Percentiles rank a stretch among this genome's conserved stretches.
These are phyloP conservation scores for Ophiostoma australiae DNA, from an alignment of 2,329 filamentous ascomycete genomes.

Conservation along the genomic window DNA sequence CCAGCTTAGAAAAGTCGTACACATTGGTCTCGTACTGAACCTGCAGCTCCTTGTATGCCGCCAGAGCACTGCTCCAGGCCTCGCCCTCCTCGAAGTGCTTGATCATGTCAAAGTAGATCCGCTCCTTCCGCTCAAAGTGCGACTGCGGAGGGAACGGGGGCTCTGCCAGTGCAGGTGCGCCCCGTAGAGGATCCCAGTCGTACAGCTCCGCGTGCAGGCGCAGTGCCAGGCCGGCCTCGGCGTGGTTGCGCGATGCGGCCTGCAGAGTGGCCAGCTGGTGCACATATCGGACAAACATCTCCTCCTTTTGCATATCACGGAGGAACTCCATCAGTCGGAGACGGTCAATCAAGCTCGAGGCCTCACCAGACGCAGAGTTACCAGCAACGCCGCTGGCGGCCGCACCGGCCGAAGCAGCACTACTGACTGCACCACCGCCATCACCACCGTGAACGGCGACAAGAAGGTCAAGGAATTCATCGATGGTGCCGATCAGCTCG, in stretches of 20 bases:
- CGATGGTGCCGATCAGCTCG: conserved; percentile 75
- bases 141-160: conserved; percentile 78
- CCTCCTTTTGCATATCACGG: conserved; percentile 92
- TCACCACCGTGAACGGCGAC: conserved; percentile 82
- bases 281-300: conserved; percentile 93
- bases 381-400: neutral
- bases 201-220: conserved; percentile 89
- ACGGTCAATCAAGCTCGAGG: conserved; percentile 79
- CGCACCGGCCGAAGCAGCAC: neutral
- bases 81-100: conserved; percentile 92
- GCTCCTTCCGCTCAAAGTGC: conserved; percentile 87
- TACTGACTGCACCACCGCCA: conserved; percentile 36
- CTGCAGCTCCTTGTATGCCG: conserved; percentile 85
- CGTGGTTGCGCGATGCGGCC: conserved; percentile 67
- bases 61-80: conserved; percentile 83
- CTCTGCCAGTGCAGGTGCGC: conserved; percentile 62
- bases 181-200: conserved; percentile 73
- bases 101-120: conserved; percentile 90
- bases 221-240: conserved; percentile 83
- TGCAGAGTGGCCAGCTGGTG: conserved; percentile 83
- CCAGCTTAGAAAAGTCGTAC: conserved; percentile 89
- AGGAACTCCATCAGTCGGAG: conserved; percentile 92
- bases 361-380: conserved; percentile 51
- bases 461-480: conserved; percentile 85
- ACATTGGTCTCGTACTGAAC: conserved; percentile 84